A percentile compares a stretch with the other conserved stretches of the same genome.
Conservation (phyloP, 2,329 filamentous ascomycete genomes). For the Niveomyces coronatus region DNA sequence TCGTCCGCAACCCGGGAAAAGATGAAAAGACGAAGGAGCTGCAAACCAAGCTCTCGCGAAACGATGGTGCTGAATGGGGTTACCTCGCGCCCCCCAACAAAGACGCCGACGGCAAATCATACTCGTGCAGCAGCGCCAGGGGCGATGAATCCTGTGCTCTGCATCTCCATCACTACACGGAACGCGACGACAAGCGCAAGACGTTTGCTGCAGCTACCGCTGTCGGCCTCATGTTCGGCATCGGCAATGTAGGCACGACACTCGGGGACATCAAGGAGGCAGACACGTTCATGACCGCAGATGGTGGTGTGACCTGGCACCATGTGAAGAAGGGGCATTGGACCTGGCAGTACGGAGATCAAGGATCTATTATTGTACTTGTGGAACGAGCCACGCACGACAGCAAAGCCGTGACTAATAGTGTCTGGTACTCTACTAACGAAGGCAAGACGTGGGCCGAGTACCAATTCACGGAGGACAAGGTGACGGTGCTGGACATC, state of each 20-base stretch:
- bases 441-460: constrained; percentile 72
- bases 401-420: constrained; percentile 56
- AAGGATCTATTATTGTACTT: constrained; percentile 85
- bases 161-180: constrained; percentile 92
- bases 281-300: constrained; percentile 82
- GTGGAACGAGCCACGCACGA: constrained; percentile 62
- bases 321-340: constrained; percentile 78
- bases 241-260: constrained; percentile 75
- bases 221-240: constrained; percentile 80
- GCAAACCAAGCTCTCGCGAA: constrained; percentile 89
- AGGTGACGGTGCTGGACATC: constrained; percentile 67
- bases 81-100: constrained; percentile 61
- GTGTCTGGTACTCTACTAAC: constrained; percentile 66
- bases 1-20: constrained; percentile 64
- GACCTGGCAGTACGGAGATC: constrained; percentile 92
- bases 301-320: constrained; percentile 85
- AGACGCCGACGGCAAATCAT: constrained; percentile 61
- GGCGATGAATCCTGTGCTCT: constrained; percentile 65
- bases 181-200: constrained; percentile 69
- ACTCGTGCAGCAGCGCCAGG: constrained; percentile 51
- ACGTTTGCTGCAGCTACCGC: constrained; percentile 84
- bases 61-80: constrained; percentile 84
- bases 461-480: constrained; percentile 60
- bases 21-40: constrained; percentile 74
- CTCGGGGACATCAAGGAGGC: constrained; percentile 60